These are phyloP conservation scores for Trypethelium eluteriae DNA, from an alignment of 495 filamentous ascomycete genomes.

Conservation along the genomic window DNA sequence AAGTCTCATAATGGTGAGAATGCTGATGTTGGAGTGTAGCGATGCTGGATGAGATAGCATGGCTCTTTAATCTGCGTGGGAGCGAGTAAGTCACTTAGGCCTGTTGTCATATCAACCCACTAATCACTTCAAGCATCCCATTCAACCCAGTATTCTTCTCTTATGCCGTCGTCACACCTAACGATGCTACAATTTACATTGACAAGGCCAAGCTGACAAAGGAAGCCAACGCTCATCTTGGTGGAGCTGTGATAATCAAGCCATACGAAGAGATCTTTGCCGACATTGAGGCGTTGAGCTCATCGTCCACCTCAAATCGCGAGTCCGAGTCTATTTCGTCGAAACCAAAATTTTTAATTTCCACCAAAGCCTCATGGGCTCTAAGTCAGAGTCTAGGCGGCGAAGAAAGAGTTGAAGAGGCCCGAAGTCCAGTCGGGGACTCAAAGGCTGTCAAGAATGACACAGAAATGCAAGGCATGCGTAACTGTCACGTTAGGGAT, in stretches of 20 bases:
- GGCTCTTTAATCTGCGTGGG: constrained; percentile 94
- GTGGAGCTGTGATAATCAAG: constrained; percentile 62
- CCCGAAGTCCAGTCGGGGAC: constrained; percentile 81
- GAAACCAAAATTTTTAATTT: constrained; percentile 70
- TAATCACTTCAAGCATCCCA: constrained; percentile 56
- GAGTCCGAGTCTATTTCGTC: constrained; percentile 30
- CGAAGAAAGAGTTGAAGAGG: constrained; percentile 77
- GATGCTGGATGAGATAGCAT: constrained; percentile 96
- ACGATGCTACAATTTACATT: constrained; percentile 75
- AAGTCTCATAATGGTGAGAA: background rate
- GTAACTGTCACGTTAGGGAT: constrained; percentile 86
- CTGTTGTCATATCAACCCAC: background rate
- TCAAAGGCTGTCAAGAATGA: constrained; percentile 98
- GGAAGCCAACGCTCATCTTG: constrained; percentile 64
- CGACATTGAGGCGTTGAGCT: constrained; percentile 58
- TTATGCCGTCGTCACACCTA: constrained; percentile 81
- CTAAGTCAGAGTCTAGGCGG: constrained; percentile 80
- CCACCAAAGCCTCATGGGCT: constrained; percentile 89
- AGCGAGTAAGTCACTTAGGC: constrained; percentile 56
- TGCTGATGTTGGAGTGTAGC: constrained; percentile 33
- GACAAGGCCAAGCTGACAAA: constrained; percentile 66
- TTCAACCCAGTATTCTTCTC: constrained; percentile 99
- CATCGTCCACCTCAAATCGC: constrained; percentile 36
- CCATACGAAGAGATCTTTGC: constrained; percentile 80
- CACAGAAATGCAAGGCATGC: constrained; percentile 84